Conservation (phyloP, 345 rosid species). For the Acer campestre region DNA sequence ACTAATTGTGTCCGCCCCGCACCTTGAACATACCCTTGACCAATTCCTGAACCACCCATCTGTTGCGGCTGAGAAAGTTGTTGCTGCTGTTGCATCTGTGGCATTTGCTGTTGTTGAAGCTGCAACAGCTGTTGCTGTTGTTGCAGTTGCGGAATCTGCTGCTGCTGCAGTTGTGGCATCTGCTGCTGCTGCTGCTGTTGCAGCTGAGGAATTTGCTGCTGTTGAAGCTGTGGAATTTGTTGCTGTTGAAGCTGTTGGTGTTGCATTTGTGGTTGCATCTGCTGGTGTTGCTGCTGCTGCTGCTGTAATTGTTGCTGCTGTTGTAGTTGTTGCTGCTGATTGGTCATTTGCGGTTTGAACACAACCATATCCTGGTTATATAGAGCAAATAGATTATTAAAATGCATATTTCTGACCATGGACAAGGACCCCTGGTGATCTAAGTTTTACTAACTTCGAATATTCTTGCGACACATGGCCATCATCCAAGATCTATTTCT, state of each 20-base stretch:
- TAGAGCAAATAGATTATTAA: background rate
- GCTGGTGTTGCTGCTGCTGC: conserved; percentile 36
- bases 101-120: conserved; percentile 25
- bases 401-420: conserved; percentile 4
- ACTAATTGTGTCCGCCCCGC: conserved; percentile 60
- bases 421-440: background rate
- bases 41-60: conserved; percentile 77
- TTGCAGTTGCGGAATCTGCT: conserved; percentile 14
- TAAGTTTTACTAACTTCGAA: background rate
- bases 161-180: conserved; percentile 42
- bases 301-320: conserved; percentile 40
- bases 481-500: background rate
- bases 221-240: conserved; percentile 43
- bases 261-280: conserved; percentile 34
- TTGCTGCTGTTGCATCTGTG: conserved; percentile 30
- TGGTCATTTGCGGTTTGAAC: conserved; percentile 83
- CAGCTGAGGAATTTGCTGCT: conserved; percentile 33
- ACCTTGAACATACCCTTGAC: conserved; percentile 74
- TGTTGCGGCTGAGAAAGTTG: conserved; percentile 47
- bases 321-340: conserved; percentile 52
- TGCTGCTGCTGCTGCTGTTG: conserved; percentile 39
- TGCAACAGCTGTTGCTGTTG: conserved; percentile 19
- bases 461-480: background rate
- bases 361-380: conserved; percentile 88
- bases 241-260: conserved; percentile 44